phyloP scores from a whole-genome alignment of 2,329 filamentous ascomycete species.

The Nemania sp. region DNA sequence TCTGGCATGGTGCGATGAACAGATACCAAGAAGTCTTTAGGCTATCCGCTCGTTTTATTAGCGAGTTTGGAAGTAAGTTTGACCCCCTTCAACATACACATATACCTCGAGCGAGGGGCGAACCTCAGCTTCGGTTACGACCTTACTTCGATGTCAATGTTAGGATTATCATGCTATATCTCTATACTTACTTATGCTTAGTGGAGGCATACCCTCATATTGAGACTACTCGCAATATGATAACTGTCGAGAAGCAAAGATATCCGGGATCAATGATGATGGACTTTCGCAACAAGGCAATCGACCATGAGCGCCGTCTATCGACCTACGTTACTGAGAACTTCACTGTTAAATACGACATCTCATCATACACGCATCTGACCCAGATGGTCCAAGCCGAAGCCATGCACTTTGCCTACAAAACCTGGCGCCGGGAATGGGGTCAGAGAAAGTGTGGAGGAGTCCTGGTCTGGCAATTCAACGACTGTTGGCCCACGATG shows the following conservation, averaged over 20 bases:
- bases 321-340: conserved; percentile 79
- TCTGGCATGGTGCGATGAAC: conserved; percentile 79
- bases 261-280: conserved; percentile 71
- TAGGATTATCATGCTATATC: too few species aligned
- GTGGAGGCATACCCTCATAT: conserved; percentile 78
- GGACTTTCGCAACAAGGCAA: conserved; percentile 83
- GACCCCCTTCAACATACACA: background rate
- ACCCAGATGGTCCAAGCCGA: conserved; percentile 61
- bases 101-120: background rate
- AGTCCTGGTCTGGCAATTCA: conserved; percentile 70
- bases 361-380: conserved; percentile 57
- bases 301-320: conserved; percentile 73
- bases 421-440: conserved; percentile 67
- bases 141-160: background rate
- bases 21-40: conserved; percentile 77
- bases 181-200: conserved; percentile 11
- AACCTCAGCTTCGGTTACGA: background rate
- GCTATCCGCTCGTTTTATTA: conserved; percentile 75
- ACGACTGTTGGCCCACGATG: conserved; percentile 71
- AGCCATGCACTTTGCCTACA: conserved; percentile 56
- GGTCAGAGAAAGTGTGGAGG: conserved; percentile 64
- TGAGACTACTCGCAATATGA: conserved; percentile 69
- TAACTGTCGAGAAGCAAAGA: conserved; percentile 58
- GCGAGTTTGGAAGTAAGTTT: conserved; percentile 70
- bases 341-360: conserved; percentile 56